These are phyloP conservation scores for Candida ponderosae DNA, from an alignment of 805 yeast genomes.

Conservation along the genomic window DNA sequence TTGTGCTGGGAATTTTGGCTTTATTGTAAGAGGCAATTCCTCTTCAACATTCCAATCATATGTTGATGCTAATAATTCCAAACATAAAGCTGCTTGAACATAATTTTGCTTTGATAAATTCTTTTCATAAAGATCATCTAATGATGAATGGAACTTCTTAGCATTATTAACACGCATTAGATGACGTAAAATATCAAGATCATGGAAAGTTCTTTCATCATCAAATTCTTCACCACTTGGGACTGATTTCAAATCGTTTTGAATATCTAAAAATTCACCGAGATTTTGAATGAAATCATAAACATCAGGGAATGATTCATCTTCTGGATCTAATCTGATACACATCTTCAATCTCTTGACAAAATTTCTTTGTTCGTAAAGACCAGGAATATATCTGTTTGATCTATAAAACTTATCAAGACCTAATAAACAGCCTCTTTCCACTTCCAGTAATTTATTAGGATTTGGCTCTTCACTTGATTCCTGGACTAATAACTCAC, in stretches of 20 bases:
- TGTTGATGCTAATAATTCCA: conserved; percentile 70
- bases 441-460: conserved; percentile 50
- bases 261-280: conserved; percentile 52
- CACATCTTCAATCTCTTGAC: conserved; percentile 40
- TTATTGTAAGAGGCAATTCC: conserved; percentile 44
- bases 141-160: conserved; percentile 71
- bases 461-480: conserved; percentile 47
- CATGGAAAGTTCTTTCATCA: conserved; percentile 78
- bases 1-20: conserved; percentile 75
- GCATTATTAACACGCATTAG: conserved; percentile 73
- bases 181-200: conserved; percentile 67
- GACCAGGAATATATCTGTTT: conserved; percentile 47
- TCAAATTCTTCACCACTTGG: conserved; percentile 81
- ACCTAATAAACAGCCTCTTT: conserved; percentile 54
- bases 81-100: conserved; percentile 78
- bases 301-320: conserved; percentile 48
- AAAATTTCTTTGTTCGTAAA: conserved; percentile 46
- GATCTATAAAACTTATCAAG: conserved; percentile 57
- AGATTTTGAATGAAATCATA: conserved; percentile 45
- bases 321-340: conserved; percentile 52
- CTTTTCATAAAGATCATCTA: conserved; percentile 64
- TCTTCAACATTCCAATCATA: conserved; percentile 64
- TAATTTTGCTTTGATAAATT: conserved; percentile 52
- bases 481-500: conserved; percentile 55
- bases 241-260: conserved; percentile 61